Conservation (phyloP, 2,329 filamentous ascomycete species). For the Aspergillus sp. region DNA sequence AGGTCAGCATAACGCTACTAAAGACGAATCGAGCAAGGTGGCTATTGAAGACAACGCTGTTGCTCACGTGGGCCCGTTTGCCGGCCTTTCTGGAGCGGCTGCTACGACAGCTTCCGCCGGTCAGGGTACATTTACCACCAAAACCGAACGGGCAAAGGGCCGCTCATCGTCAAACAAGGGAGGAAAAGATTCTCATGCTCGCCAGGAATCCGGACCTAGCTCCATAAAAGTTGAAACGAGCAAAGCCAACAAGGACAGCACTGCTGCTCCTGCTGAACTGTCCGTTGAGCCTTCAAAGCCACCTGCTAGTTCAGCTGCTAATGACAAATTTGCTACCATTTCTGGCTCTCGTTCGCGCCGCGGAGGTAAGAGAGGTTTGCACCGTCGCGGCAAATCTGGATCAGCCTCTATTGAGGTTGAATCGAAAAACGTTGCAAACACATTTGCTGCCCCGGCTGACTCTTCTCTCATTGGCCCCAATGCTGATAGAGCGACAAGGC, state of each 20-base stretch:
- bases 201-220: not conserved
- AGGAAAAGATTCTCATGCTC: not conserved
- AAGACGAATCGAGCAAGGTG: not conserved
- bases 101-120: too few relatives aligned
- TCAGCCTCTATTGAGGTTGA: not conserved
- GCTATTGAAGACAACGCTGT: too few relatives aligned
- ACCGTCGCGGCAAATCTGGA: not conserved
- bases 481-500: too few relatives aligned
- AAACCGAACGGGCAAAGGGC: not conserved
- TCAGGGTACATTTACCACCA: not conserved
- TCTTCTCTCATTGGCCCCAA: too few relatives aligned
- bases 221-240: not conserved
- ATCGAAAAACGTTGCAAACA: not conserved
- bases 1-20: not conserved
- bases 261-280: not conserved
- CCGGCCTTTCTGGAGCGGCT: too few relatives aligned
- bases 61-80: too few relatives aligned
- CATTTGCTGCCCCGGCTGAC: too few relatives aligned
- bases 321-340: not conserved
- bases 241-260: not conserved
- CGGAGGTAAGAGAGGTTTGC: not conserved
- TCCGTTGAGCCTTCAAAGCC: not conserved
- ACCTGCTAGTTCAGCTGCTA: not conserved
- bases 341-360: not conserved
- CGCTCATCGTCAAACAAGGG: not conserved